Conservation (phyloP, 805 yeast species). For the Spathaspora girioi region DNA sequence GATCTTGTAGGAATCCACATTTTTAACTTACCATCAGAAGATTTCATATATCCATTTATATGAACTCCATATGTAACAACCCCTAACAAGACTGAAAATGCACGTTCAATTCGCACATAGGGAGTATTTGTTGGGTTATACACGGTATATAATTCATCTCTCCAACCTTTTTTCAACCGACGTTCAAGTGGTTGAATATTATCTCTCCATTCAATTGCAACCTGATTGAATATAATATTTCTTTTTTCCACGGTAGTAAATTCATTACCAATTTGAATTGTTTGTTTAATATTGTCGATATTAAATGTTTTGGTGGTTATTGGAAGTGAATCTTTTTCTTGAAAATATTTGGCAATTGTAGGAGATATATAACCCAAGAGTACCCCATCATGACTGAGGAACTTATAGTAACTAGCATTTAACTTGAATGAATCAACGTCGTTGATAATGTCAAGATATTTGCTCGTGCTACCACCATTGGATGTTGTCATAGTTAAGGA, state of each 20-base stretch:
- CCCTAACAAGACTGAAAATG: conserved; percentile 78
- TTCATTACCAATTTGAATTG: conserved; percentile 23
- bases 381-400: conserved; percentile 27
- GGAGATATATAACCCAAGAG: conserved; percentile 27
- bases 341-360: conserved; percentile 19
- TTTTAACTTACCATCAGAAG: conserved; percentile 40
- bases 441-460: conserved; percentile 15
- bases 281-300: conserved; percentile 20
- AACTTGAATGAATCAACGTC: conserved; percentile 28
- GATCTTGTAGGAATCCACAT: conserved; percentile 89
- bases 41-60: conserved; percentile 66
- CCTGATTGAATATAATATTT: conserved; percentile 32
- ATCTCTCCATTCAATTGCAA: conserved; percentile 42
- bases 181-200: conserved; percentile 19
- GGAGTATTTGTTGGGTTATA: conserved; percentile 53
- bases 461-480: not conserved
- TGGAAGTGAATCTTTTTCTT: not conserved
- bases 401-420: conserved; percentile 15
- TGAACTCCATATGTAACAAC: conserved; percentile 90
- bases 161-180: conserved; percentile 63
- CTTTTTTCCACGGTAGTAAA: conserved; percentile 40
- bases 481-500: conserved; percentile 1
- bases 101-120: conserved; percentile 73
- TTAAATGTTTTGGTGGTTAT: conserved; percentile 8
- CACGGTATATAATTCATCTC: conserved; percentile 76